Base-by-base conservation (phyloP, 805 yeast genomes). In the Jamesozyma gamospora region DNA sequence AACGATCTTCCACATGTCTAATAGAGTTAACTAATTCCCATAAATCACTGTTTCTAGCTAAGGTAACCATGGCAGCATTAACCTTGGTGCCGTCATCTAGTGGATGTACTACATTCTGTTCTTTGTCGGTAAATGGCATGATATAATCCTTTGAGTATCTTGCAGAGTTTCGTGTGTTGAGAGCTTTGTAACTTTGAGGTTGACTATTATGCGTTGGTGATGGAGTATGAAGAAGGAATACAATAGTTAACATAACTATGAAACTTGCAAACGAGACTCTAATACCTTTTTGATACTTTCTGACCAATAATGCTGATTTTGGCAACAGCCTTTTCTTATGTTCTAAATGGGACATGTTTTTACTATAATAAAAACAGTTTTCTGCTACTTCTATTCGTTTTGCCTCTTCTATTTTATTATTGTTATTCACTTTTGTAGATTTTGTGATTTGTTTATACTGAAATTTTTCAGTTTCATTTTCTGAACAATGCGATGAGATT, bases 31-130 rank as follows among this genome's bases (percentile, higher is more conserved):
- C 56, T 54, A 83, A 65, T 12, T 62, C 63, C 52, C 69, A 72
- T 3, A 82, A 60, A 42, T 84, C 92, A 10, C 63, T 53, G 55
- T 84, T 82, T 48, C 87, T 69, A 32, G 84, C 85, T 28, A 84
- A 64, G 2, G 85, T 75, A 48, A 81, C 72, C 50, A 83, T 69
- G 0, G 84, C 74, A 3, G 86, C 90, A 45, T 72, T 78, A 46
- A 67, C 77, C 36, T 65, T 63, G 15, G 43, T 43, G 36, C 65
- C 67, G 34, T 54, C 58, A 31, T 55, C 55, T 26, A 44, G 38
- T 8, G 63, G 63, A 33, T 55, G 60, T 10, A 43, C 37, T 4
- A 58, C 60, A 9, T 44, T 37, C 41, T 58, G 63, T 4, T 55
- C 49, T 24, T 43, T 47, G 43, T 58, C 63, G 5, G 62, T 51